phyloP scores from a whole-genome alignment of 2,329 filamentous ascomycete species.

The Metarhizium robertsii region DNA sequence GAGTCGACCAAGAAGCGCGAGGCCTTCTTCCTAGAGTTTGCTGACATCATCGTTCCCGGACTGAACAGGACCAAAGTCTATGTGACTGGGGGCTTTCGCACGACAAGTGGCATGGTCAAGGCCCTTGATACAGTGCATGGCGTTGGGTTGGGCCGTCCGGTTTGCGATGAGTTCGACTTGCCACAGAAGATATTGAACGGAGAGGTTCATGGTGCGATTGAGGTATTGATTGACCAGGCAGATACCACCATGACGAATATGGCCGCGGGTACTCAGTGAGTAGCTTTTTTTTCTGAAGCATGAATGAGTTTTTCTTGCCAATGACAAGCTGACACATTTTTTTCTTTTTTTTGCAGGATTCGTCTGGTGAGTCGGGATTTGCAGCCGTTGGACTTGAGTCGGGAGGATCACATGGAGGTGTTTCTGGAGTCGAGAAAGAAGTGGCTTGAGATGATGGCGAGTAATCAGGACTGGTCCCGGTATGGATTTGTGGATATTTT shows the following conservation, averaged over 20 bases:
- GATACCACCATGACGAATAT: constrained; percentile 33
- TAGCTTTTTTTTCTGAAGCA: no score
- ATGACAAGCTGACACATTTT: constrained; percentile 6
- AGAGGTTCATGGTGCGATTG: constrained; percentile 34
- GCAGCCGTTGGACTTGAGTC: no score
- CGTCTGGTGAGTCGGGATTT: constrained; percentile 19
- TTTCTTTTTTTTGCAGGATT: constrained; percentile 12
- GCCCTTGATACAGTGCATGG: constrained; percentile 49
- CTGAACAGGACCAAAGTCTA: constrained; percentile 44
- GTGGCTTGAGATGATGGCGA: constrained; percentile 4
- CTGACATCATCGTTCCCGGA: constrained; percentile 37
- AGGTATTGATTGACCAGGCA: constrained; percentile 34
- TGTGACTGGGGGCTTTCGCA: constrained; percentile 49
- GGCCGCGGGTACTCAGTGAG: constrained; percentile 9
- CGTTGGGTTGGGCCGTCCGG: constrained; percentile 41
- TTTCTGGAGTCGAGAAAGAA: neutral
- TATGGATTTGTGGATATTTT: neutral
- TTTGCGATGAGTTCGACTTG: constrained; percentile 16
- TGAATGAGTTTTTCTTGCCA: neutral
- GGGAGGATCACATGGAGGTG: neutral
- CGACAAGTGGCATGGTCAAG: constrained; percentile 46
- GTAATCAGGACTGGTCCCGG: neutral
- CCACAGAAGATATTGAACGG: constrained; percentile 14
- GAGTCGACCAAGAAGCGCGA: constrained; percentile 47
- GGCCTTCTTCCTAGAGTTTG: constrained; percentile 50